Percentiles rank a stretch among this genome's conserved stretches.
Conservation (phyloP, 75 land plant genomes). For the Picea glauca region DNA sequence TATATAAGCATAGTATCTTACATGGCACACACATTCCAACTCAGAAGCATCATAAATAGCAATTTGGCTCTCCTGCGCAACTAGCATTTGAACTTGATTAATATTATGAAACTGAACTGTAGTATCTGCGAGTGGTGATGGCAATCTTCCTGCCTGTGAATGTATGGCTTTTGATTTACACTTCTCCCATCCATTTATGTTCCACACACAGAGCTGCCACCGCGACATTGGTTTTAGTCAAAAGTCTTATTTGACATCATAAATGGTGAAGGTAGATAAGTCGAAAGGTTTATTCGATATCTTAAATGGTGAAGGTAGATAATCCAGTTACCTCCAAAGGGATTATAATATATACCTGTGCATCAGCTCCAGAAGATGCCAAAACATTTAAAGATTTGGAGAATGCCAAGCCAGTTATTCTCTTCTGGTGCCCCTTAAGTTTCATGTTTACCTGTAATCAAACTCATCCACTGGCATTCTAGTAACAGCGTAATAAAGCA, state of each 20-base stretch:
- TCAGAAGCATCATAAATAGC: conserved; percentile 62
- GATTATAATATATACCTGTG: conserved; percentile 29
- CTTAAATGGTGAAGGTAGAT: background rate
- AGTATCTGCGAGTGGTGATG: conserved; percentile 36
- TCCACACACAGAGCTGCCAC: conserved; percentile 61
- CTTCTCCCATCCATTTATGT: conserved; percentile 78
- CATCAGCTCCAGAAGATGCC: conserved; percentile 65
- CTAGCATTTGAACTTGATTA: conserved; percentile 55
- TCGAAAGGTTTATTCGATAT: background rate
- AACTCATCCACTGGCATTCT: background rate
- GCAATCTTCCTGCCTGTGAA: conserved; percentile 28
- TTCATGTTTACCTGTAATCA: conserved; percentile 40
- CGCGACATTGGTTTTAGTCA: background rate
- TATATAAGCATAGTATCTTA: conserved; percentile 16
- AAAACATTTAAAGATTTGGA: conserved; percentile 48
- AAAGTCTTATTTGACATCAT: background rate
- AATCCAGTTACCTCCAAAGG: background rate
- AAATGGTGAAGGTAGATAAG: background rate
- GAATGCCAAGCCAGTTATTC: conserved; percentile 63
- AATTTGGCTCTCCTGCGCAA: conserved; percentile 58
- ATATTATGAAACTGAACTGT: conserved; percentile 48
- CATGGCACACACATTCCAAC: conserved; percentile 38
- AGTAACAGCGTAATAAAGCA: too few relatives aligned
- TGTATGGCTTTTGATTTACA: conserved; percentile 48
- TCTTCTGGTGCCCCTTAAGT: conserved; percentile 57